Evolutionary conservation across 352 stramenopile species (phyloP).

Genomic region (Thraustochytrium striatum): DNA sequence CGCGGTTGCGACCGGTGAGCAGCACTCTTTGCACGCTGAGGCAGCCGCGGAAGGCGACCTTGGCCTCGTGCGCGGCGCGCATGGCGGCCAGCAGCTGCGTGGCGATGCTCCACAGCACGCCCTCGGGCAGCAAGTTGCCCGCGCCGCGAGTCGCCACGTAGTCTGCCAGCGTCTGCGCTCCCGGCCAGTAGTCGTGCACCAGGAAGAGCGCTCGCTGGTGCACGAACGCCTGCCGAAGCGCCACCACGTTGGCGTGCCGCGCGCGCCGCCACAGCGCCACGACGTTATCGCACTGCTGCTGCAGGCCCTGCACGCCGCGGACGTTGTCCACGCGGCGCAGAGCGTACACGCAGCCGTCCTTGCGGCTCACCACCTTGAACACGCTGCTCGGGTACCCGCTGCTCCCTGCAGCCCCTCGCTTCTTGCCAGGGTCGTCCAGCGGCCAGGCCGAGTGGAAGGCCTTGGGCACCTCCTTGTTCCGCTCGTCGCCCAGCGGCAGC

Average conservation of each 20-base stretch:
- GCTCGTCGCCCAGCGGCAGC: slow-evolving; percentile 12
- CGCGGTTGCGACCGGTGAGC: slow-evolving; percentile 60
- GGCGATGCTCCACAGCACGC: slow-evolving; percentile 68
- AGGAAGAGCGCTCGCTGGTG: slow-evolving; percentile 74
- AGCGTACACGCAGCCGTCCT: slow-evolving; percentile 69
- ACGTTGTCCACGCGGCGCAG: slow-evolving; percentile 75
- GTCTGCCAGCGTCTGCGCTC: slow-evolving; percentile 60
- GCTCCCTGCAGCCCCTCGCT: slow-evolving; percentile 53
- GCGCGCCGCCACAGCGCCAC: slow-evolving; percentile 52
- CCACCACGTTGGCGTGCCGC: slow-evolving; percentile 65
- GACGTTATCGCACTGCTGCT: slow-evolving; percentile 22
- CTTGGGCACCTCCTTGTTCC: slow-evolving; percentile 44
- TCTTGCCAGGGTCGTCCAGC: slow-evolving; percentile 39
- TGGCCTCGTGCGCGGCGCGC: slow-evolving; percentile 59
- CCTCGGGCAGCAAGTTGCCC: slow-evolving; percentile 59
- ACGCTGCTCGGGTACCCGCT: slow-evolving; percentile 71
- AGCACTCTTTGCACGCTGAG: slow-evolving; percentile 70
- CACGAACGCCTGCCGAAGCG: slow-evolving; percentile 69
- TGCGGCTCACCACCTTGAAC: slow-evolving; percentile 69
- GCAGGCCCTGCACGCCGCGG: slow-evolving; percentile 59
- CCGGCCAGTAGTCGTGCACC: slow-evolving; percentile 70
- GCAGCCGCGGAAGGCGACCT: slow-evolving; percentile 62
- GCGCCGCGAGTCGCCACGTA: slow-evolving; percentile 50
- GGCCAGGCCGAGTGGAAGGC: slow-evolving; percentile 16
- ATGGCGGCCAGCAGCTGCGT: slow-evolving; percentile 64